A percentile compares a stretch with the other conserved stretches of the same genome.
phyloP scores from a whole-genome alignment of 148 eudicot species.

The Camellia lanceoleosa region DNA sequence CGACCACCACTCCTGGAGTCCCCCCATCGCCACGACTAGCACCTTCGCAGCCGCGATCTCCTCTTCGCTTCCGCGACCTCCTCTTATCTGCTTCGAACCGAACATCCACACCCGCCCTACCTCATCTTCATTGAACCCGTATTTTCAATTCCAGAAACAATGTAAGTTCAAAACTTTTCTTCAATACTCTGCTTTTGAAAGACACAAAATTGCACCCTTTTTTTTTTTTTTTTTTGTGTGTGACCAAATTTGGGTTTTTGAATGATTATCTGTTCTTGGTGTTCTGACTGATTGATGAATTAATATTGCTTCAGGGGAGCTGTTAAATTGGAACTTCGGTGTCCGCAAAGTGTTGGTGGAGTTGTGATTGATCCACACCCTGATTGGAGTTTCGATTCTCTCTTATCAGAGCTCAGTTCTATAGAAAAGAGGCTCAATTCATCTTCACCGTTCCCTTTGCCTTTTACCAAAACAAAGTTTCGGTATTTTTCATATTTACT shows the following conservation, averaged over 20 bases:
- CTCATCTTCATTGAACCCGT: background rate
- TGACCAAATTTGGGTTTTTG: background rate
- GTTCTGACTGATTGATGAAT: conserved; percentile 3
- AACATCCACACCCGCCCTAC: too few species aligned
- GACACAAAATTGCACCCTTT: too few species aligned
- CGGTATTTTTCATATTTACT: conserved; percentile 28
- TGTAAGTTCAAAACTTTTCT: background rate
- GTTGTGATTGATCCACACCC: conserved; percentile 71
- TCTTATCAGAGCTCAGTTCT: conserved; percentile 53
- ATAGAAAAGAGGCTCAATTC: conserved; percentile 47
- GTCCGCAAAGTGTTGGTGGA: conserved; percentile 43
- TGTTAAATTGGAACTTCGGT: conserved; percentile 39
- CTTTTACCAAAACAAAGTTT: conserved; percentile 39
- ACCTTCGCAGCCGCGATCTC: too few species aligned
- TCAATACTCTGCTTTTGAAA: background rate
- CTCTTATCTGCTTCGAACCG: too few species aligned
- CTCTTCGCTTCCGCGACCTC: too few species aligned
- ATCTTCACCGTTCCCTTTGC: conserved; percentile 30
- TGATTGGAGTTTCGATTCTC: conserved; percentile 68
- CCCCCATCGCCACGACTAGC: too few species aligned
- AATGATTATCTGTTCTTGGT: background rate
- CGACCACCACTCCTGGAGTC: too few species aligned
- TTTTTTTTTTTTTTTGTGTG: too few species aligned
- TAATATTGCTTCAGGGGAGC: conserved; percentile 40
- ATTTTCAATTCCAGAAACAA: background rate